These are phyloP conservation scores for Eucalyptus sideroxylon DNA, from an alignment of 345 rosid genomes.

Conservation along the genomic window DNA sequence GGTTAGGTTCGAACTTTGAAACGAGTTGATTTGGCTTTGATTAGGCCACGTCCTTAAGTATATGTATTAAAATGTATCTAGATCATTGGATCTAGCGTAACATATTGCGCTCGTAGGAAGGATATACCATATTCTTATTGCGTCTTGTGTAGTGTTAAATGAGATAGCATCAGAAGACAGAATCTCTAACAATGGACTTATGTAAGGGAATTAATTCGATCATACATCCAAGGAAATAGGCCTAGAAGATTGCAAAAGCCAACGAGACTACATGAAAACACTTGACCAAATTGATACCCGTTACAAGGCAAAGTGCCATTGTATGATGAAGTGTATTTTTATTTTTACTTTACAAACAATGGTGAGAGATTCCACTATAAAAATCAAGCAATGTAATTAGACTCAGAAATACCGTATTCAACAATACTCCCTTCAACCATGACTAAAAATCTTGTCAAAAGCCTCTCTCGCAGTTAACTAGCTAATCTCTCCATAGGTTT, in stretches of 20 bases:
- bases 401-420: fast-evolving
- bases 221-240: not conserved
- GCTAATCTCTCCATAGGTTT: not conserved
- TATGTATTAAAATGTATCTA: not conserved
- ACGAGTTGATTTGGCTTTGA: not conserved
- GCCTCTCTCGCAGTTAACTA: not conserved
- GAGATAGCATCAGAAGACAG: not conserved
- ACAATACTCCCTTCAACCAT: not conserved
- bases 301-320: not conserved
- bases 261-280: not conserved
- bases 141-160: not conserved
- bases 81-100: fast-evolving
- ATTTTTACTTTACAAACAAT: not conserved
- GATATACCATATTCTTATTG: not conserved
- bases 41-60: not conserved
- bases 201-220: not conserved
- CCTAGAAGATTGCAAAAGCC: not conserved
- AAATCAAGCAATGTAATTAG: not conserved
- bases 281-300: not conserved
- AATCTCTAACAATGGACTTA: not conserved
- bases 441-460: not conserved
- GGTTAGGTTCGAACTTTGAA: fast-evolving
- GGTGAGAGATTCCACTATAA: not conserved
- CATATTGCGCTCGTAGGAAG: fast-evolving
- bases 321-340: not conserved